Percentiles rank a stretch among this genome's conserved stretches.
Evolutionary conservation across 2,329 filamentous ascomycete genomes (phyloP).

Genomic region (Sclerotinia nivalis): DNA sequence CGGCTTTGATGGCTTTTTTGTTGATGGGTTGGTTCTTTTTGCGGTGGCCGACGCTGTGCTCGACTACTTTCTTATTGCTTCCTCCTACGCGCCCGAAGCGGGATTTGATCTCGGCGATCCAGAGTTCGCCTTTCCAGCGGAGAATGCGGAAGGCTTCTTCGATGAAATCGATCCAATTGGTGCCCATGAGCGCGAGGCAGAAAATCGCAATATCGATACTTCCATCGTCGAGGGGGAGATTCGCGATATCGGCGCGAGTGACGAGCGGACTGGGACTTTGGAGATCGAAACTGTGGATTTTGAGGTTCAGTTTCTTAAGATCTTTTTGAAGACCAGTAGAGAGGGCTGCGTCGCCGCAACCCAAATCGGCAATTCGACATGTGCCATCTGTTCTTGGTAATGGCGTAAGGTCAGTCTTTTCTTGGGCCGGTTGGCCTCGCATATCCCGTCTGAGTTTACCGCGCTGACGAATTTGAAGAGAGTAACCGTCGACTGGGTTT

Average conservation of each 20-base stretch:
- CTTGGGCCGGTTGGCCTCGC: constrained; percentile 31
- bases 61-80: constrained; percentile 52
- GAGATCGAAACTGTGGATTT: constrained; percentile 83
- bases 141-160: constrained; percentile 93
- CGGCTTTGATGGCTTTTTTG: constrained; percentile 47
- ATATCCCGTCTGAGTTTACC: constrained; percentile 51
- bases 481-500: constrained; percentile 90
- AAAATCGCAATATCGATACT: constrained; percentile 87
- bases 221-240: constrained; percentile 73
- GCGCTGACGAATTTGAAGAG: constrained; percentile 68
- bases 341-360: constrained; percentile 88
- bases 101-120: constrained; percentile 96
- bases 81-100: constrained; percentile 70
- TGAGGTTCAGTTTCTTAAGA: constrained; percentile 66
- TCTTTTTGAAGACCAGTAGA: constrained; percentile 66
- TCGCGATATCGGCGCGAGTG: constrained; percentile 84
- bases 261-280: constrained; percentile 75
- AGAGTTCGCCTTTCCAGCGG: constrained; percentile 92
- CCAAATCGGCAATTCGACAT: constrained; percentile 84
- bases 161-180: constrained; percentile 95
- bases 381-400: constrained; percentile 71
- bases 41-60: constrained; percentile 71
- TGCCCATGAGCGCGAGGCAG: constrained; percentile 97
- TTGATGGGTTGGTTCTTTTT: constrained; percentile 51
- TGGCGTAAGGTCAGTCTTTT: constrained; percentile 34